Evolutionary conservation across 805 yeast genomes (phyloP).

Genomic region (Barnettozyma vustinii): DNA sequence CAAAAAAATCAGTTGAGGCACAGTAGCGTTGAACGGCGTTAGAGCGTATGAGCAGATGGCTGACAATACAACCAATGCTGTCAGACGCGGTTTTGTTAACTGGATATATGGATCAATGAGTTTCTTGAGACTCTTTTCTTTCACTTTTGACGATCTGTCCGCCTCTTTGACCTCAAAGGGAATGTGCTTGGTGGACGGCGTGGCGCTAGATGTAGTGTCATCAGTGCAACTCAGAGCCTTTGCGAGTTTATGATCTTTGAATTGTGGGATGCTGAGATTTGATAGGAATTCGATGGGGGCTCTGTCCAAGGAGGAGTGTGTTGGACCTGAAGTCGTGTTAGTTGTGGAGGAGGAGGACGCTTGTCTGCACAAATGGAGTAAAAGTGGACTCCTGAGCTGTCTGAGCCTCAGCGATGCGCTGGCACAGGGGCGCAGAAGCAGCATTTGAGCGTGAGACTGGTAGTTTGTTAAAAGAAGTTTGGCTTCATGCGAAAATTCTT

Average conservation of each 20-base stretch:
- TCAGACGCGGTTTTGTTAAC: conserved; percentile 85
- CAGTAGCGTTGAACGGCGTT: conserved; percentile 76
- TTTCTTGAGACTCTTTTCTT: conserved; percentile 27
- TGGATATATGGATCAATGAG: conserved; percentile 62
- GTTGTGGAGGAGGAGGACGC: conserved; percentile 1
- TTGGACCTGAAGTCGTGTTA: not conserved
- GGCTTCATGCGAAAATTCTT: not conserved
- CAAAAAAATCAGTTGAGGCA: conserved; percentile 62
- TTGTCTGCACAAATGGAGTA: not conserved
- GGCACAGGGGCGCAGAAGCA: conserved; percentile 7
- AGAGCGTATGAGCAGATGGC: conserved; percentile 92
- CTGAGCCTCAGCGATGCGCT: conserved; percentile 1
- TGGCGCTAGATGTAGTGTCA: conserved; percentile 19
- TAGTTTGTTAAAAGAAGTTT: not conserved
- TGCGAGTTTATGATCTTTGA: conserved; percentile 12
- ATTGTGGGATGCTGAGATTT: conserved; percentile 21
- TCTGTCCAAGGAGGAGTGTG: conserved; percentile 21
- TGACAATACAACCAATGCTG: conserved; percentile 82
- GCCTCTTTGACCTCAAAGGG: conserved; percentile 56
- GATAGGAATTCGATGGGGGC: conserved; percentile 36
- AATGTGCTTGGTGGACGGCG: conserved; percentile 25
- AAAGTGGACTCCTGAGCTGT: not conserved
- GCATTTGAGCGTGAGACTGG: conserved; percentile 4
- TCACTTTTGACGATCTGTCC: not conserved
- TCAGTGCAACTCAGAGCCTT: conserved; percentile 32